Evolutionary conservation across 139 green algal species (phyloP).

Genomic region (Chlamydomonas sp.): DNA sequence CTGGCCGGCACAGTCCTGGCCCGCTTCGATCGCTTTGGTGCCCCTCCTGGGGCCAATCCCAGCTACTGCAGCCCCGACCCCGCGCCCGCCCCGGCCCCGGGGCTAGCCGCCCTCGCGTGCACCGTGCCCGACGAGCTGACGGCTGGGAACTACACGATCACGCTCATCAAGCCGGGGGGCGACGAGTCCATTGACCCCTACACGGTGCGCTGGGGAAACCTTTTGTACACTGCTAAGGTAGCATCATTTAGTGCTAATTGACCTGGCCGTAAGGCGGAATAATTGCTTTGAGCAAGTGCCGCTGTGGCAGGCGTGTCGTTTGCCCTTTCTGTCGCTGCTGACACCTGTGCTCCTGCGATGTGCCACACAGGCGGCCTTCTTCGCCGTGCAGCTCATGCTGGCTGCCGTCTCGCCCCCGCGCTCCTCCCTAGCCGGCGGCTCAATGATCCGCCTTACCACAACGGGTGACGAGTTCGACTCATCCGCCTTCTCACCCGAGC

Average conservation of each 20-base stretch:
- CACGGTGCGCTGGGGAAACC: too few relatives aligned
- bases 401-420: background rate
- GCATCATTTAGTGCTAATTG: too few relatives aligned
- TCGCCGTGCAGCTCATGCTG: background rate
- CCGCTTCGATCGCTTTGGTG: background rate
- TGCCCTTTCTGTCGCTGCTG: background rate
- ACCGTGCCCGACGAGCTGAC: too few relatives aligned
- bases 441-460: too few relatives aligned
- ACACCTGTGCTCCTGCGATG: background rate
- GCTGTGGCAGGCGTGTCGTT: background rate
- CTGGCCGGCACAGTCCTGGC: background rate
- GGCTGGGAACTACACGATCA: too few relatives aligned
- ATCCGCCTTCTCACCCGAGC: background rate
- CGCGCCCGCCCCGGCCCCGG: too few relatives aligned
- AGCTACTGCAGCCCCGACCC: background rate
- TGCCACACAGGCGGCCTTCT: background rate
- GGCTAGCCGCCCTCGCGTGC: too few relatives aligned
- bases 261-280: too few relatives aligned
- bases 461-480: background rate
- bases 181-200: too few relatives aligned
- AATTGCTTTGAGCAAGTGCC: background rate
- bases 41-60: too few relatives aligned
- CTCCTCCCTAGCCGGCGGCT: background rate
- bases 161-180: too few relatives aligned
- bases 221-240: too few relatives aligned